Evolutionary conservation across 441 rosid genomes (phyloP).

Genomic region (Rhodomyrtus psidioides): DNA sequence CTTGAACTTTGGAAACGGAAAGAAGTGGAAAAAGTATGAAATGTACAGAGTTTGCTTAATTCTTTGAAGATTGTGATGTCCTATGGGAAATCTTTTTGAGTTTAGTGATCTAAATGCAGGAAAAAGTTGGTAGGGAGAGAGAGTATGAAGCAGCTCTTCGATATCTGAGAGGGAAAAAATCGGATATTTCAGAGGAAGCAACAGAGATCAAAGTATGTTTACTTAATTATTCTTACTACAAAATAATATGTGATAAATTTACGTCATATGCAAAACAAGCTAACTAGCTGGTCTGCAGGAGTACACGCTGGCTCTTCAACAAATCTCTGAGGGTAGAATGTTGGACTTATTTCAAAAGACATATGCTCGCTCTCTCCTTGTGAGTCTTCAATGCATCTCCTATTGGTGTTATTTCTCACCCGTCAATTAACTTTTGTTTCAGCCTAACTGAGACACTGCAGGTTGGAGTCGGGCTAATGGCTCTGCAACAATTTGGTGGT

Average conservation of each 20-base stretch:
- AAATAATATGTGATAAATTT: neutral
- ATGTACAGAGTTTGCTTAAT: neutral
- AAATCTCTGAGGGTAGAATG: conserved; percentile 18
- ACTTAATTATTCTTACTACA: neutral
- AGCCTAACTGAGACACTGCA: neutral
- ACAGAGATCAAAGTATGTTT: conserved; percentile 19
- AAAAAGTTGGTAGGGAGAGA: conserved; percentile 19
- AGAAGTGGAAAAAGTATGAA: neutral
- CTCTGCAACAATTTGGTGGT: conserved; percentile 11
- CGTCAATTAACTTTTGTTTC: neutral
- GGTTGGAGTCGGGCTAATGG: conserved; percentile 15
- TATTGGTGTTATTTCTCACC: neutral
- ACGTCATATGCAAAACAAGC: neutral
- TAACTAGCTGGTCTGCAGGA: conserved; percentile 7
- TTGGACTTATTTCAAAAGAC: conserved; percentile 36
- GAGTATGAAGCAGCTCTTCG: conserved; percentile 24
- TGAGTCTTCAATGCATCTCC: conserved; percentile 7
- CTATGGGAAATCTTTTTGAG: neutral
- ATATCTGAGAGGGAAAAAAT: conserved; percentile 21
- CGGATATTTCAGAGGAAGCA: conserved; percentile 23
- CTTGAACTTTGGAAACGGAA: neutral
- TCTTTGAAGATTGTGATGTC: neutral
- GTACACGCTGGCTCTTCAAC: conserved; percentile 9
- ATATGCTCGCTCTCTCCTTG: conserved; percentile 27
- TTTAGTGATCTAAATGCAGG: conserved; percentile 14